Base-by-base conservation (phyloP, 352 stramenopile genomes). In the Pelagophyceae sp. region DNA sequence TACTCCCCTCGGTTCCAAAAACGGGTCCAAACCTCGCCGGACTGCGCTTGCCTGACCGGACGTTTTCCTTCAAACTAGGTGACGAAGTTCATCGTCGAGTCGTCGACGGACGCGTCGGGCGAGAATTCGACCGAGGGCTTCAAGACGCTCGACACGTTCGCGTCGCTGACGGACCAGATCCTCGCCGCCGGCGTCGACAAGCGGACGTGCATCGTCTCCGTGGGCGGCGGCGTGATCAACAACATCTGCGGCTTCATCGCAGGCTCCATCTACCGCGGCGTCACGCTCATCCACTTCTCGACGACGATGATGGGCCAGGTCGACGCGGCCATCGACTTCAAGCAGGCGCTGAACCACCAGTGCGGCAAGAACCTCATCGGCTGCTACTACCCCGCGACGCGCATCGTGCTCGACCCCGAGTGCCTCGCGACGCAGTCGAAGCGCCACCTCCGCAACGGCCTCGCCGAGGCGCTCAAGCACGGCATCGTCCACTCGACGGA, bases 401-500 rank as follows among this genome's bases (percentile, higher is more conserved):
- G 32, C n/a, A 79, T 79, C 71, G 31, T 93, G 80, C 88, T 93
- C 76, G 90, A 94, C 75, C 83, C 92, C n/a, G 87, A 80, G 61
- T 82, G 91, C 71, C 84, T 94, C 69, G 83, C 87, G 70, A 94
- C 90, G 60, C 83, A 93, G 75, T 88, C 89, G 27, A 88, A 89
- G 78, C 87, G 90, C 31, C 88, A 94, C 76, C 85, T 93, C 5
- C 80, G 92, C 69, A 79, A 79, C 61, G 76, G 76, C 78, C 93
- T 94, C 87, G 88, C 84, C 40, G 90, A 94, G 77, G 86, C 93
- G 38, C 87, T 93, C 79, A 94, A 94, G 82, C 89, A 89, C n/a
- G 90, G 88, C 31, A 85, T 79, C 3, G 11, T 6, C 23, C 76
- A 79, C 31, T 79, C 76, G 29, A 38, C 50, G 3, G 37, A 70